phyloP scores from a whole-genome alignment of 805 yeast genomes.

The Suhomyces xylopsoci region DNA sequence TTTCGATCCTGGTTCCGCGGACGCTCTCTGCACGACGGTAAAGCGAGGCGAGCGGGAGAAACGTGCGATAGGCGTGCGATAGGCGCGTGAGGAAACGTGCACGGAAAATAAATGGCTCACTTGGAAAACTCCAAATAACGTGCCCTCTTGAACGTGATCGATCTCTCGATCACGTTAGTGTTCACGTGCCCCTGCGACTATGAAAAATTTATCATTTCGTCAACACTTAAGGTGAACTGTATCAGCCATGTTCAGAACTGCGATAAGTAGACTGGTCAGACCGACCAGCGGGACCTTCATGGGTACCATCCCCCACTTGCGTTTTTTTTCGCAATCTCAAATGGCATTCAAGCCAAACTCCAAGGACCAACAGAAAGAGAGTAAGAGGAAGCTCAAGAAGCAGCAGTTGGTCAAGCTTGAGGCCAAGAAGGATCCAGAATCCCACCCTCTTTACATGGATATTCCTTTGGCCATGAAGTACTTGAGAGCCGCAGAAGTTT shows the following conservation, averaged over 20 bases:
- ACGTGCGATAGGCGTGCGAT: too few relatives aligned
- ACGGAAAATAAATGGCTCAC: too few relatives aligned
- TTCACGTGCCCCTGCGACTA: not conserved
- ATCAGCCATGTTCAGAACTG: not conserved
- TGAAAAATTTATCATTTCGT: not conserved
- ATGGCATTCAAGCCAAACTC: slow-evolving; percentile 8
- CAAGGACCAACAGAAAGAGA: slow-evolving; percentile 14
- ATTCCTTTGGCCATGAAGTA: slow-evolving; percentile 71
- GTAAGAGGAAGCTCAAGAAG: slow-evolving; percentile 21
- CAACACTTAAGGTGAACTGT: not conserved
- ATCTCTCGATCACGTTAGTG: not conserved
- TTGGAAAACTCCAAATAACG: too few relatives aligned
- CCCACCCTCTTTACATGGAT: slow-evolving; percentile 65
- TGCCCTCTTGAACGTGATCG: not conserved
- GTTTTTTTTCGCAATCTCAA: slow-evolving; percentile 6
- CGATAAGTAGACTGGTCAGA: not conserved
- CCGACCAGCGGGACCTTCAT: not conserved
- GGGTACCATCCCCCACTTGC: not conserved
- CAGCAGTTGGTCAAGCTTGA: slow-evolving; percentile 22
- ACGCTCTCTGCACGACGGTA: not conserved
- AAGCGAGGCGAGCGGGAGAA: not conserved
- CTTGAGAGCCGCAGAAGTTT: slow-evolving; percentile 87
- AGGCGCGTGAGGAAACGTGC: not conserved
- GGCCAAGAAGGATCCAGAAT: slow-evolving; percentile 29
- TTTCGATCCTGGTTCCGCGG: not conserved